Base-by-base conservation (phyloP, 2,329 filamentous ascomycete species). In the Colletotrichum kahawae region DNA sequence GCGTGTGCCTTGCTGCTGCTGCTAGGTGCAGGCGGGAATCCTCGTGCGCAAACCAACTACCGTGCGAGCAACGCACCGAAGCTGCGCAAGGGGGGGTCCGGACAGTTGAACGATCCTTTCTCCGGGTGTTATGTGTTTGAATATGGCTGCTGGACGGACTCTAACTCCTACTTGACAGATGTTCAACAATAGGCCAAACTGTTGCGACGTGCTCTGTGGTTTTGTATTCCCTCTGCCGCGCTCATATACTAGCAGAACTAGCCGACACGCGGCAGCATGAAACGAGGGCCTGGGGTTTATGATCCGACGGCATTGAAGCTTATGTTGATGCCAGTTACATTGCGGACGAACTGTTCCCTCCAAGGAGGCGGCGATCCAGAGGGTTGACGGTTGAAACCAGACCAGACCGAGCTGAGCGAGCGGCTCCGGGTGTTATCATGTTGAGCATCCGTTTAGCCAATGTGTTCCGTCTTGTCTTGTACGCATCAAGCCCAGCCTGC, bases 341-440 rank as follows among this genome's bases (percentile, higher is more conserved):
- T 48, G 72, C 54, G 33, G 54, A 66, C 51, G 59, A 69, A 56
- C 73, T 33, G 24, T 74, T 63, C 13, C 60, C 14, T 48, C n/a
- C 43, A 48, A 48, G n/a, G 5, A 48, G n/a, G n/a, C 43, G 43
- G 60, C 51, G 27, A 24, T 36, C 36, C n/a, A 29, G 54, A 13
- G 7, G 60, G 48, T 75, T 74, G 63, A 60, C 64, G 67, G 64
- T 75, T 69, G 70, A 75, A 75, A 75, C 70, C 43, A 64, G 57
- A 24, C 64, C 70, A 69, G 73, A 27, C 63, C 43, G 43, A 73
- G 63, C 67, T 62, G 64, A 69, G 54, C 31, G 59, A 64, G 38
- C 24, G 57, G 62, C 56, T 43, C 43, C 27, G 70, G 34, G 33
- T 54, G 16, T 75, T 63, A 36, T 69, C 31, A 29, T 73, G 24